Evolutionary conservation across 495 filamentous ascomycete genomes (phyloP), one percentile per base, ranked within the genome.

Genomic region (Aspergillus funiculosus): DNA sequence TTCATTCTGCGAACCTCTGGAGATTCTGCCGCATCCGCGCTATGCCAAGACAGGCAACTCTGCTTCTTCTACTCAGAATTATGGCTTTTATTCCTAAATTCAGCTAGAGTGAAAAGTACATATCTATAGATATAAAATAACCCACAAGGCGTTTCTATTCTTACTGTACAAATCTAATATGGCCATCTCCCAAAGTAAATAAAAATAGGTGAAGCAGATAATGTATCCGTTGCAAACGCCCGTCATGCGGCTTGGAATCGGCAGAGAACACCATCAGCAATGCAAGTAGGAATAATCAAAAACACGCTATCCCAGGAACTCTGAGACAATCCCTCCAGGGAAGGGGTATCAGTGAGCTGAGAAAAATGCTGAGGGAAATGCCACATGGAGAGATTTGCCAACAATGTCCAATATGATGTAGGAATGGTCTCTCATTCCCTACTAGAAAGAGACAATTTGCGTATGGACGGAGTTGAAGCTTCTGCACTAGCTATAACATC

Each of bases 231-330:
- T 24, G 17, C 35, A 19, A 24, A 39, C 14, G 39, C 45, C 45
- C 28, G 34, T 39, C 9, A 48, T 34, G 36, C 37, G 30, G 27
- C 13, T 28, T 11, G 27, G 26, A 26, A 32, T 34, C 22, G n/a
- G 20, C 35, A 38, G n/a, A 24, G 17, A 48, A 48, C 46, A 36
- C 46, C 46, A 19, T 41, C 29, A 31, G 42, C 31, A 35, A 48
- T 48, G 46, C 46, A 34, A 41, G 14, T 41, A 11, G 18, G 15
- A 34, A 34, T 15, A 34, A 22, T 21, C 6, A 38, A 22, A 38
- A 38, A 11, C 6, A 20, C n/a, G n/a, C 20, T 38, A 20, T 38
- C 35, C 15, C 35, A 20, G 11, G 19, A 20, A 10, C 3, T 26
- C 28, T 39, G n/a, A 48, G 5, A 36, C 17, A n/a, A 41, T 15